Evolutionary conservation across 179 eudicot species (phyloP).

Genomic region (Vitellaria paradoxa): DNA sequence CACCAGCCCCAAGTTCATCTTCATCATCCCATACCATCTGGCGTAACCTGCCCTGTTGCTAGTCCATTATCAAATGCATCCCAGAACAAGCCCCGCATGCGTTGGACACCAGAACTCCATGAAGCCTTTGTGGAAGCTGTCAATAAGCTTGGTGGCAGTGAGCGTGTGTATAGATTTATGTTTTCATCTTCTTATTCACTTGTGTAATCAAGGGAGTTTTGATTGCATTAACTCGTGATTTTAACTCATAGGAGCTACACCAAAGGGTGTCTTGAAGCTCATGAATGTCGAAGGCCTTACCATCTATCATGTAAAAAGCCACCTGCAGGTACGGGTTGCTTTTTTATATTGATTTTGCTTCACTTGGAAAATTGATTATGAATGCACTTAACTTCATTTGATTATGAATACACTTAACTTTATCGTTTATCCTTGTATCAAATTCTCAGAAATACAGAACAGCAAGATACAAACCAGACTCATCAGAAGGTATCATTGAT

Average conservation of each 20-base stretch:
- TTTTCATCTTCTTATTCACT: not conserved
- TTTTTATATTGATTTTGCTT: not conserved
- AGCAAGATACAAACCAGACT: constrained; percentile 75
- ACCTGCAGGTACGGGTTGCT: constrained; percentile 50
- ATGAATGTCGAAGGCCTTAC: constrained; percentile 82
- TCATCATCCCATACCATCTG: constrained; percentile 32
- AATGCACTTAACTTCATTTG: too few relatives aligned
- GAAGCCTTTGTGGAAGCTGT: constrained; percentile 86
- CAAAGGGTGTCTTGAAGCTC: constrained; percentile 73
- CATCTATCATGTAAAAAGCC: constrained; percentile 86
- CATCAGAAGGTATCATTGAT: constrained; percentile 33
- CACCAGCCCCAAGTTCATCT: constrained; percentile 31
- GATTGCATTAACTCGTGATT: constrained; percentile 4
- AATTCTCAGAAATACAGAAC: constrained; percentile 81
- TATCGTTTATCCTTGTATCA: not conserved
- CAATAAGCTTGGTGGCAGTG: constrained; percentile 81
- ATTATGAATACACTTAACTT: constrained; percentile 4
- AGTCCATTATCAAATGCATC: constrained; percentile 49
- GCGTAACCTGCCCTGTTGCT: constrained; percentile 29
- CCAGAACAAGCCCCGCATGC: constrained; percentile 65
- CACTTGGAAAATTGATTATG: too few relatives aligned
- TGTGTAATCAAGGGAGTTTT: not conserved
- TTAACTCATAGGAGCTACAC: constrained; percentile 68
- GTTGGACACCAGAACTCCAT: constrained; percentile 94
- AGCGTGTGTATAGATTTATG: constrained; percentile 41